These are phyloP conservation scores for Triticum turgidum DNA, from an alignment of 176 grass and related monocot genomes.

Conservation along the genomic window DNA sequence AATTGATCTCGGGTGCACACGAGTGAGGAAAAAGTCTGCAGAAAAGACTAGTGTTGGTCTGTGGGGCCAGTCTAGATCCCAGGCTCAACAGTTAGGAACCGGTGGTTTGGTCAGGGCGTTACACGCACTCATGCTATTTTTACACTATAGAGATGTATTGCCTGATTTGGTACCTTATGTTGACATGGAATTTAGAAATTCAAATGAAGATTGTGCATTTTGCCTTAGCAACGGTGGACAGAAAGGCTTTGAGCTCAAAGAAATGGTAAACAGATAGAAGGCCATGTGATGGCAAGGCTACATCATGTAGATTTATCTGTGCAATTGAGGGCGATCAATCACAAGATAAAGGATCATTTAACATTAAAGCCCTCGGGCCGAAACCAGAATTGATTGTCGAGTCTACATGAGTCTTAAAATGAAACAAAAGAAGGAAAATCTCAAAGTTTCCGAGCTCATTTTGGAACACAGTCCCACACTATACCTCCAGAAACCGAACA, in stretches of 20 bases:
- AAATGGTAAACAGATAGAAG: conserved; percentile 3
- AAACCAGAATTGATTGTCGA: no score
- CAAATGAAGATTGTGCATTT: not conserved
- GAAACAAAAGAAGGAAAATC: not conserved
- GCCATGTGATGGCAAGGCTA: not conserved
- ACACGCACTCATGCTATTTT: not conserved
- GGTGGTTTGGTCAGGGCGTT: no score
- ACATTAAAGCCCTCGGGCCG: no score
- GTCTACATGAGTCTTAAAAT: no score
- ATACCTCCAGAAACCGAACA: not conserved
- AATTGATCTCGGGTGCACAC: no score
- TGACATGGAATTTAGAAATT: conserved; percentile 27
- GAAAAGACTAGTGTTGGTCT: no score
- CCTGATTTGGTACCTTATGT: not conserved
- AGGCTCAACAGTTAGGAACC: no score
- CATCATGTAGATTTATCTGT: not conserved
- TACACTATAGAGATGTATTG: not conserved
- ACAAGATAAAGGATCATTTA: no score
- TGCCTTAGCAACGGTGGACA: not conserved
- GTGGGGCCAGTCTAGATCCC: no score
- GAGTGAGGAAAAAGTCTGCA: no score
- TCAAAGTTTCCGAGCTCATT: not conserved
- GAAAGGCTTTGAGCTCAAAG: not conserved
- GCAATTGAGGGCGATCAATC: no score
- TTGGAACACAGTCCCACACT: not conserved